These are phyloP conservation scores for Solanum chilense DNA, from an alignment of 257 asterid species.

Conservation along the genomic window DNA sequence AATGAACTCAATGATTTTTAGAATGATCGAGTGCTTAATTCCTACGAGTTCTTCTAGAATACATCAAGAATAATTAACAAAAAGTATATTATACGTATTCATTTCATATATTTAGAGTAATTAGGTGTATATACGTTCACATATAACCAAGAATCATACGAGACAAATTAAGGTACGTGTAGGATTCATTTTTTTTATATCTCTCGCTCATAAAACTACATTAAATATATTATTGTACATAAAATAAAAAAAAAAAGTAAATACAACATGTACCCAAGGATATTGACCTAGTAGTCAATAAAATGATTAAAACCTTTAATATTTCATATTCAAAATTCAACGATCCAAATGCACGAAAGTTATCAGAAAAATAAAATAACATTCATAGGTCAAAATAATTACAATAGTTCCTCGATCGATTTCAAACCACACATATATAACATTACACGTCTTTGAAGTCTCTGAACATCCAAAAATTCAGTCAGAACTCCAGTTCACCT, in stretches of 20 bases:
- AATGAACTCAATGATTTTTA: background rate
- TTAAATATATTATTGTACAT: fast-evolving
- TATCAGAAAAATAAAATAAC: too few species aligned
- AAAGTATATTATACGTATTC: too few species aligned
- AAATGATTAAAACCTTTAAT: fast-evolving
- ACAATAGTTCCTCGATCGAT: background rate
- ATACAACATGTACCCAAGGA: background rate
- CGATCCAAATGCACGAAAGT: fast-evolving
- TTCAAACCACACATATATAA: background rate
- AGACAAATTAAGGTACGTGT: background rate
- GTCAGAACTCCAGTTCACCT: background rate
- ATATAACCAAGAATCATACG: background rate
- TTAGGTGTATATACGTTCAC: background rate
- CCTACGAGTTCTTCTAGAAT: background rate
- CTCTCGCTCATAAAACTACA: background rate
- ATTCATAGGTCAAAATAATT: background rate
- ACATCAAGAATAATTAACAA: background rate
- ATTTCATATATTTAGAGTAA: background rate
- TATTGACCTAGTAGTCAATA: fast-evolving
- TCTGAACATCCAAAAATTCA: background rate
- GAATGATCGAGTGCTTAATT: background rate
- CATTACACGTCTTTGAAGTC: background rate
- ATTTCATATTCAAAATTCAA: background rate
- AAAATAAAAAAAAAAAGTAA: too few species aligned
- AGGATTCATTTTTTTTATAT: background rate